A percentile compares a stretch with the other conserved stretches of the same genome.
Evolutionary conservation across 1,284 basidiomycete species (phyloP).

Genomic region (Cryptococcus sp.): DNA sequence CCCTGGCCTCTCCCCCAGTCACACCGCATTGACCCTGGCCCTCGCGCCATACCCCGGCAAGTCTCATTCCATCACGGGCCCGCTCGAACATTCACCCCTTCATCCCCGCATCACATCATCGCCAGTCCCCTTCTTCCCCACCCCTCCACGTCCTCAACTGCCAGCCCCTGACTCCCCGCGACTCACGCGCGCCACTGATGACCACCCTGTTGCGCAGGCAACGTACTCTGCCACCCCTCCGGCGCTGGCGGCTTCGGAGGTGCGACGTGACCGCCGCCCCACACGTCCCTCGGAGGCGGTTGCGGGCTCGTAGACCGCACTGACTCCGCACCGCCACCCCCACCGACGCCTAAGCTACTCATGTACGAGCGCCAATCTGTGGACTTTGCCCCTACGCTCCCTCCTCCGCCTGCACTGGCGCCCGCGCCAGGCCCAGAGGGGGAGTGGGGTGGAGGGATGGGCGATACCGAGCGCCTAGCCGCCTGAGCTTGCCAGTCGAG

Average conservation of each 20-base stretch:
- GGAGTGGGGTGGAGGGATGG: slow-evolving; percentile 1
- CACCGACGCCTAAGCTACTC: slow-evolving; percentile 20
- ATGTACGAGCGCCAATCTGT: slow-evolving; percentile 41
- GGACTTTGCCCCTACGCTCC: slow-evolving; percentile 1
- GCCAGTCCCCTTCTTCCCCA: background rate
- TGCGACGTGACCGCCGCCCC: slow-evolving; percentile 3
- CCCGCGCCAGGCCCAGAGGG: slow-evolving; percentile 2
- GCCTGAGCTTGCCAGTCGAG: background rate
- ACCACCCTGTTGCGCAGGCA: slow-evolving; percentile 23
- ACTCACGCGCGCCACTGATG: slow-evolving; percentile 24
- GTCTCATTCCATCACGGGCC: background rate
- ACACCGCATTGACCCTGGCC: too few species aligned
- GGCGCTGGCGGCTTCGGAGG: slow-evolving; percentile 28
- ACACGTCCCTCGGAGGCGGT: slow-evolving; percentile 19
- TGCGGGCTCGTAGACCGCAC: slow-evolving; percentile 19
- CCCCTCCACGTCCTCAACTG: background rate
- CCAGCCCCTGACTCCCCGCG: background rate
- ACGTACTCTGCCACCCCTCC: slow-evolving; percentile 34
- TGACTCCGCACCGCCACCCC: slow-evolving; percentile 8
- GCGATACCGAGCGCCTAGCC: background rate
- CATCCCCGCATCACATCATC: background rate
- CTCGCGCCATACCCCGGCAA: background rate
- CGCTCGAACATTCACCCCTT: background rate
- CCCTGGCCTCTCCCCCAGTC: too few species aligned
- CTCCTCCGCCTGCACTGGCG: background rate